Percentiles rank a stretch among this genome's conserved stretches.
phyloP scores from a whole-genome alignment of 1,139 yeast genomes.

The Suhomyces taliae region DNA sequence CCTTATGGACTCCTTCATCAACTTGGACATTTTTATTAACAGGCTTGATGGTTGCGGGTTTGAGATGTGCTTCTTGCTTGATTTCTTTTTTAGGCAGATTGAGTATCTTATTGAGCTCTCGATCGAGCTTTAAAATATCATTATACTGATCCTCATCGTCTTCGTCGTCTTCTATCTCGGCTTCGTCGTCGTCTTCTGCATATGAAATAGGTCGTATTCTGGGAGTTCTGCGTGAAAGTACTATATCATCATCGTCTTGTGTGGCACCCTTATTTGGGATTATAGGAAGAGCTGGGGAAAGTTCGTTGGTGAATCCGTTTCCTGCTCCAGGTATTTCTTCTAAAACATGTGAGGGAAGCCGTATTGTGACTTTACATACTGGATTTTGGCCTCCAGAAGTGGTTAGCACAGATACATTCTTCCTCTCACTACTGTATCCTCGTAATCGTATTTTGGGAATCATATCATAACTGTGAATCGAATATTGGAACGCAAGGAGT shows the following conservation, averaged over 20 bases:
- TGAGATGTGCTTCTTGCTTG: not conserved
- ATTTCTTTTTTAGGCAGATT: not conserved
- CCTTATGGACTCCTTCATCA: not conserved
- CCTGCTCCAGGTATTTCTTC: slow-evolving; percentile 1
- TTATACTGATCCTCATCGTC: not conserved
- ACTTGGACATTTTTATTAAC: no score
- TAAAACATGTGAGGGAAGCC: slow-evolving; percentile 9
- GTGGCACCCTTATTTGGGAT: not conserved
- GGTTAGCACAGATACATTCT: slow-evolving; percentile 3
- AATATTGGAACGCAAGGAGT: no score
- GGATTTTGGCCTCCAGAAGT: slow-evolving; percentile 1
- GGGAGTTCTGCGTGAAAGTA: slow-evolving; percentile 1
- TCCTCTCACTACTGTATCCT: slow-evolving; percentile 5
- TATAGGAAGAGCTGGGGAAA: not conserved
- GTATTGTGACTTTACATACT: slow-evolving; percentile 8
- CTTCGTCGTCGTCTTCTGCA: slow-evolving; percentile 4
- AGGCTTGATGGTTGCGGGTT: not conserved
- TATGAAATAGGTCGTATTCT: slow-evolving; percentile 1
- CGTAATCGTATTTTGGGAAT: slow-evolving; percentile 16
- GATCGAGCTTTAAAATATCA: slow-evolving; percentile 9
- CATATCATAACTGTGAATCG: slow-evolving; percentile 6
- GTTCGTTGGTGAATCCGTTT: not conserved
- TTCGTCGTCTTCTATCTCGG: slow-evolving; percentile 6
- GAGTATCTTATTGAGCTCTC: slow-evolving; percentile 13
- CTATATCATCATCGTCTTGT: not conserved